A percentile compares a stretch with the other conserved stretches of the same genome.
phyloP scores from a whole-genome alignment of 176 grass and related monocot genomes.

The Triticum timopheevii region DNA sequence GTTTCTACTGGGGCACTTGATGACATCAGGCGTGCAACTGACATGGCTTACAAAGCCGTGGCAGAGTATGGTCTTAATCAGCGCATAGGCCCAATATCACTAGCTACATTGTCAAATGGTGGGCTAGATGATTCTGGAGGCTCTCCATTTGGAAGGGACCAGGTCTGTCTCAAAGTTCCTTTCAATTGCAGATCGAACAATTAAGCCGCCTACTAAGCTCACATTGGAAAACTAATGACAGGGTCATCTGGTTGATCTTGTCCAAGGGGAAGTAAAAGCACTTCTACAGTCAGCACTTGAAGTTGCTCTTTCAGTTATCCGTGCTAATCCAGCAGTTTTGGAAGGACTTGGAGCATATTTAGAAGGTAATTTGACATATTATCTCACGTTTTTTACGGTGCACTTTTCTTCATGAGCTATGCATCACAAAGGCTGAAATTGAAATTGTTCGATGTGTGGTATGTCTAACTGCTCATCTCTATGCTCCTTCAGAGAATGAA shows the following conservation, averaged over 20 bases:
- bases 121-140: conserved; percentile 90
- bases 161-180: conserved; percentile 54
- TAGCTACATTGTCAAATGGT: conserved; percentile 84
- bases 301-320: conserved; percentile 93
- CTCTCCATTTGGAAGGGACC: conserved; percentile 84
- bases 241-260: conserved; percentile 93
- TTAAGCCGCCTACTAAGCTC: conserved; percentile 16
- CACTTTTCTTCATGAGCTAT: conserved; percentile 1
- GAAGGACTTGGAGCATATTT: conserved; percentile 97
- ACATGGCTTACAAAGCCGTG: conserved; percentile 98
- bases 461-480: conserved; percentile 24
- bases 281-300: conserved; percentile 87
- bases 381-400: conserved; percentile 2
- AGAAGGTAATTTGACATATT: conserved; percentile 64
- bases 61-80: conserved; percentile 97
- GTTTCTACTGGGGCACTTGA: conserved; percentile 98
- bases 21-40: conserved; percentile 94
- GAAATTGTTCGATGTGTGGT: background rate
- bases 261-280: conserved; percentile 81
- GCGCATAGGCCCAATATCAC: conserved; percentile 77
- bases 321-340: conserved; percentile 81
- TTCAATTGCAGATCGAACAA: conserved; percentile 20
- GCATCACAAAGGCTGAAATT: conserved; percentile 7
- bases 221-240: conserved; percentile 40
- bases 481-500: conserved; percentile 71